Base-by-base conservation (phyloP, 345 rosid genomes). In the Geranium rotundifolium region DNA sequence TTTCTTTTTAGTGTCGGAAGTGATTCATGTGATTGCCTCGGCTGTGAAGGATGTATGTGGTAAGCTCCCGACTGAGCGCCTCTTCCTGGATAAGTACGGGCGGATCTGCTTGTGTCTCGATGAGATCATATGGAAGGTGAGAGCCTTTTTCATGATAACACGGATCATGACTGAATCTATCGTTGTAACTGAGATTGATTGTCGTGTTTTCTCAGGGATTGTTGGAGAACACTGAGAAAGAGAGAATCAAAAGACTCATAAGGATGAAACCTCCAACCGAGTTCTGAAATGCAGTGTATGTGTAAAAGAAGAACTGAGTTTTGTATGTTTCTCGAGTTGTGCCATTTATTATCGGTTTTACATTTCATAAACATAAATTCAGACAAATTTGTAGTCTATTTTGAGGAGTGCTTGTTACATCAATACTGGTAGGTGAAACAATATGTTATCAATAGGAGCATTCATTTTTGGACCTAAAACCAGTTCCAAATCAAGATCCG, bases 31-130 rank as follows among this genome's bases (percentile, higher is more conserved):
- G 62, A 85, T 93, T 56, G 90, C 96, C 2, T 80, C 92, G 29
- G 83, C 95, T 49, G 85, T 93, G 39, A 93, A 90, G 79, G 97
- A 93, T 63, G 84, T 83, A 29, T 93, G 97, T 52, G 96, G 95
- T 75, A 93, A 93, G 78, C 85, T 85, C 59, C 99, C 99, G 19
- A 88, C 97, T 0, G 95, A 90, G 76, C 84, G 99, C 23, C 79
- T 90, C 69, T 93, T 90, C 80, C 79, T 93, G 57, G 99, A 93
- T 68, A 90, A 93, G 75, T 93, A 93, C 3, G 99, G 97, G 68
- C 86, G 71, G 81, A 93, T 93, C 72, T 93, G 95, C 73, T 66
- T 93, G 77, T 82, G 95, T 68, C 81, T 93, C 63, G 99, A 93
- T 77, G 99, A 88, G 76, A 93, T 90, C 64, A 83, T 93, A 58